Conservation (phyloP, 108 stramenopile genomes). For the Chaetoceros tenuissimus region DNA sequence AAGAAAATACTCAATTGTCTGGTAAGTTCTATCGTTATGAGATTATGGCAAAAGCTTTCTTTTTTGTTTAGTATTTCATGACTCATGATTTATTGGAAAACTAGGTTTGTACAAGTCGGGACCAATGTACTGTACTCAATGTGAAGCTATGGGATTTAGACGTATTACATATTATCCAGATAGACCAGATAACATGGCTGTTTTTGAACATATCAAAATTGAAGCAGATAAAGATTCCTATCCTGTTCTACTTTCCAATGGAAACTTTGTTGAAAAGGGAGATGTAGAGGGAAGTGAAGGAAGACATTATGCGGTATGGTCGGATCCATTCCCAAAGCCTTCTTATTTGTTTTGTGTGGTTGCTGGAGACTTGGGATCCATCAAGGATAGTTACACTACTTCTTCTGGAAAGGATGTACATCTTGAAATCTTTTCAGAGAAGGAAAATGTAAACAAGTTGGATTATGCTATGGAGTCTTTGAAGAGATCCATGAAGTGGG, state of each 20-base stretch:
- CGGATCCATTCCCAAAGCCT: slow-evolving; percentile 94
- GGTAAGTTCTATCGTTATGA: slow-evolving; percentile 22
- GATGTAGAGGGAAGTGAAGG: slow-evolving; percentile 18
- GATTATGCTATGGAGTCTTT: slow-evolving; percentile 84
- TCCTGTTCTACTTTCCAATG: slow-evolving; percentile 89
- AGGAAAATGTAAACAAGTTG: slow-evolving; percentile 78
- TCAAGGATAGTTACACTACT: slow-evolving; percentile 60
- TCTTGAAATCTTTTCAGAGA: slow-evolving; percentile 74
- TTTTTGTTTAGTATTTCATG: too few species aligned
- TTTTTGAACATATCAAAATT: slow-evolving; percentile 61
- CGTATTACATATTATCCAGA: slow-evolving; percentile 93
- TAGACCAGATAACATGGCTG: slow-evolving; percentile 94
- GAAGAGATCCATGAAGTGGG: slow-evolving; percentile 92
- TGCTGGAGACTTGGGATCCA: slow-evolving; percentile 82
- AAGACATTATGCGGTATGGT: slow-evolving; percentile 83
- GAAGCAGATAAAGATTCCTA: slow-evolving; percentile 68
- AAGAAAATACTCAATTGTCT: slow-evolving; percentile 82
- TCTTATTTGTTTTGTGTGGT: slow-evolving; percentile 92
- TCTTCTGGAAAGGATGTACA: slow-evolving; percentile 68
- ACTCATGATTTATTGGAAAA: too few species aligned
- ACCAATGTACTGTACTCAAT: slow-evolving; percentile 91
- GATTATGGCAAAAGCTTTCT: too few species aligned
- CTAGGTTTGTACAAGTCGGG: slow-evolving; percentile 80
- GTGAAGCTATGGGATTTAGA: slow-evolving; percentile 81
- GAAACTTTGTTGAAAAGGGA: slow-evolving; percentile 77